Base-by-base conservation (phyloP, 1,284 basidiomycete genomes). In the Pterulicium gracile region DNA sequence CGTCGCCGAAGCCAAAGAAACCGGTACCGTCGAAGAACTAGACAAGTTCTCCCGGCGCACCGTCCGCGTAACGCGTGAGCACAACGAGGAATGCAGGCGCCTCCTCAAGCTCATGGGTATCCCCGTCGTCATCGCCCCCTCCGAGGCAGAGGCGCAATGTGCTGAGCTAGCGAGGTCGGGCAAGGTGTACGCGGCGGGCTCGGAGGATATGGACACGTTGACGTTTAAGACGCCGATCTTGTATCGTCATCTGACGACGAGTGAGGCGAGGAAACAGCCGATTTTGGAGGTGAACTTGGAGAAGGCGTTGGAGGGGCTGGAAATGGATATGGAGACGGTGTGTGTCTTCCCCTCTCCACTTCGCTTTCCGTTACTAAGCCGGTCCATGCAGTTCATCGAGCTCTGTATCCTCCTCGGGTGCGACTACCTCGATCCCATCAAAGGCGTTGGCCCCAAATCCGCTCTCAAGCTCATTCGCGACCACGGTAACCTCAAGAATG, bases 161-260 rank as follows among this genome's bases (percentile, higher is more conserved):
- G 96, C 96, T 1, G 95, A 98, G 63, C 80, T 99, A 2, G 93
- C 92, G 13, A 79, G 93, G 22, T 92, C 91, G 5, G 94, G 92
- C 47, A 95, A 96, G 70, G 90, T 84, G 49, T 3, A 60, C 17
- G 96, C 89, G 0, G 94, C 94, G 3, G 96, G 96, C 3, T 97
- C 93, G 0, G 96, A 98, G 66, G 96, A 99, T 61, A 99, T 99
- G 96, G 96, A 98, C 58, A 99, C 96, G 2, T 78, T 99, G 39
- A 99, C 96, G 0, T 99, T 99, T 69, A 76, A 80, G 54, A 71
- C 95, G 1, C 94, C 95, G 0, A 84, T 96, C 45, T 73, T 99
- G 5, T 84, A 90, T 54, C 90, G 95, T 42, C 95, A 98, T 64
- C 78, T 99, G 45, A 99, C 96, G 4, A 97, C 98, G 63, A 94